Conservation (phyloP, 352 stramenopile genomes). For the Globisporangium spinosum region DNA sequence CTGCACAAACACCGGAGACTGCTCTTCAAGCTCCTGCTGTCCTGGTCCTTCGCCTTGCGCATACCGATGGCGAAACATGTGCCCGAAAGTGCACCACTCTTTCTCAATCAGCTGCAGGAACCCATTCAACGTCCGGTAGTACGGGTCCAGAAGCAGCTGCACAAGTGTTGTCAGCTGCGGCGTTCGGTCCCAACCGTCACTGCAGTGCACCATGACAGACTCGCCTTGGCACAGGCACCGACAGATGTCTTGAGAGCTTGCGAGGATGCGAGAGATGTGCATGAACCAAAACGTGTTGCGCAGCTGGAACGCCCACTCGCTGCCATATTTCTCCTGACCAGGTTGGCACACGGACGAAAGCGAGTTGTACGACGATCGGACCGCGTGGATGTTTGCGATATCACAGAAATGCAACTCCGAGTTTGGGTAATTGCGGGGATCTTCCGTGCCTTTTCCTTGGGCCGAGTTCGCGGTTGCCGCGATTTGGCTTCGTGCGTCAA, state of each 20-base stretch:
- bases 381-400: slow-evolving; percentile 99
- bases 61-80: slow-evolving; percentile 97
- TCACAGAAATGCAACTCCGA: slow-evolving; percentile 97
- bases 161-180: slow-evolving; percentile 94
- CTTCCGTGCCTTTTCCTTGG: slow-evolving; percentile 86
- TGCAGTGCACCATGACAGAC: slow-evolving; percentile 98
- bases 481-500: slow-evolving; percentile 83
- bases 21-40: slow-evolving; percentile 94
- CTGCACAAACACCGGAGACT: slow-evolving; percentile 98
- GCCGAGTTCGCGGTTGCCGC: slow-evolving; percentile 80
- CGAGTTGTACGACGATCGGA: slow-evolving; percentile 88
- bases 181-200: slow-evolving; percentile 98
- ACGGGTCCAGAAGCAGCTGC: slow-evolving; percentile 97
- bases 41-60: slow-evolving; percentile 93
- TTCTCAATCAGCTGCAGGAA: slow-evolving; percentile 98
- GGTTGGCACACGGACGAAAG: slow-evolving; percentile 76
- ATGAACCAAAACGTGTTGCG: slow-evolving; percentile 97
- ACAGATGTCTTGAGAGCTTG: slow-evolving; percentile 91
- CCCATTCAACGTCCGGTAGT: slow-evolving; percentile 95
- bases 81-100: slow-evolving; percentile 98
- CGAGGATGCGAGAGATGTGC: slow-evolving; percentile 95
- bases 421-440: slow-evolving; percentile 94
- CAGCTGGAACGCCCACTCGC: slow-evolving; percentile 84
- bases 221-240: slow-evolving; percentile 91
- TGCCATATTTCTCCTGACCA: slow-evolving; percentile 65